phyloP scores from a whole-genome alignment of 2,329 filamentous ascomycete species.

The Trichophyton verrucosum region DNA sequence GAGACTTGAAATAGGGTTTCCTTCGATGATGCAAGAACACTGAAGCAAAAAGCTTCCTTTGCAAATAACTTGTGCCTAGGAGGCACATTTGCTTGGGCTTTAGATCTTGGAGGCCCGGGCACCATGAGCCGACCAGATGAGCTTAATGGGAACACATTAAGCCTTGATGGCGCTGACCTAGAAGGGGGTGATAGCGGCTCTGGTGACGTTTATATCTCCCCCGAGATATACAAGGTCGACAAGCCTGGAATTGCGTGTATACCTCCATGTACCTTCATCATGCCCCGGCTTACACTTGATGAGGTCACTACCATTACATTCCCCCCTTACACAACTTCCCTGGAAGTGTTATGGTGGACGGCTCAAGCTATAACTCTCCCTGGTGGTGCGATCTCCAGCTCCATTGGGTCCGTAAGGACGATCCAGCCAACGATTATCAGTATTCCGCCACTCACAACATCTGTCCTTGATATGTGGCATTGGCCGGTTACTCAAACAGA shows the following conservation, averaged over 20 bases:
- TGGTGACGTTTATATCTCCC: conserved; percentile 13
- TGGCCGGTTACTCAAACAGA: conserved; percentile 2
- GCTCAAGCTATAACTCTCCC: conserved; percentile 11
- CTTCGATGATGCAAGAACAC: conserved; percentile 25
- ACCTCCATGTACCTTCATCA: conserved; percentile 14
- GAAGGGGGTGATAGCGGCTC: conserved; percentile 9
- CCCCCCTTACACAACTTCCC: conserved; percentile 12
- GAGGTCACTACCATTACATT: conserved; percentile 12
- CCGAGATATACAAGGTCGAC: conserved; percentile 11
- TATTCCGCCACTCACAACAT: conserved; percentile 7
- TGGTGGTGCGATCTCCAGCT: conserved; percentile 10
- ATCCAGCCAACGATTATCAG: conserved; percentile 2
- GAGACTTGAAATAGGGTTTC: conserved; percentile 10
- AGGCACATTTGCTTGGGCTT: conserved; percentile 16
- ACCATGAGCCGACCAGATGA: conserved; percentile 5
- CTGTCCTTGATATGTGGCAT: conserved; percentile 6
- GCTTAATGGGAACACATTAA: background rate
- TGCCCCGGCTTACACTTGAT: conserved; percentile 11
- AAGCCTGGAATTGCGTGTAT: conserved; percentile 12
- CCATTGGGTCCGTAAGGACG: conserved; percentile 3
- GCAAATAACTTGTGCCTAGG: conserved; percentile 23
- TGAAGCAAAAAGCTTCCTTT: conserved; percentile 23
- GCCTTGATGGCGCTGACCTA: conserved; percentile 9
- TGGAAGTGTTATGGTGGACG: conserved; percentile 8
- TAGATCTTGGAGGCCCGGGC: conserved; percentile 8